Conservation (phyloP, 257 asterid species). For the Coffea eugenioides region DNA sequence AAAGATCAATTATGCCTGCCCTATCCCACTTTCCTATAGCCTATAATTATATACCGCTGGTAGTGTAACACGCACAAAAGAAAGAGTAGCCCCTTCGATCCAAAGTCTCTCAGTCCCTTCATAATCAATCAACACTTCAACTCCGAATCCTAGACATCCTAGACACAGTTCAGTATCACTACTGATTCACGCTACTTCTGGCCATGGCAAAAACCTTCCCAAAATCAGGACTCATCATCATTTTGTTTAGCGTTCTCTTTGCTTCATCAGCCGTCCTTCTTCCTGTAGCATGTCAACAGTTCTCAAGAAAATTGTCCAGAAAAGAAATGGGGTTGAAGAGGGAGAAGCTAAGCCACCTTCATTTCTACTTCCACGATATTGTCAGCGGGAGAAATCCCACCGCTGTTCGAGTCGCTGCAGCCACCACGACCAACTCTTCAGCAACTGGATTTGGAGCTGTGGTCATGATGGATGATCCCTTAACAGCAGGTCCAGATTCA, state of each 20-base stretch:
- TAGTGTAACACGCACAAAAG: too few relatives aligned
- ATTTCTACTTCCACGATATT: constrained; percentile 41
- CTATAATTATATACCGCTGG: too few relatives aligned
- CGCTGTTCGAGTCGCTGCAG: constrained; percentile 31
- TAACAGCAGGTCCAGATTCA: constrained; percentile 26
- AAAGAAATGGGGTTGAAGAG: constrained; percentile 15
- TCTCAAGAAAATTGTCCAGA: constrained; percentile 33
- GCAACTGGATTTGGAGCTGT: constrained; percentile 25
- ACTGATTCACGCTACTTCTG: too few relatives aligned
- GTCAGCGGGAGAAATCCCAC: constrained; percentile 34
- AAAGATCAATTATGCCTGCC: too few relatives aligned
- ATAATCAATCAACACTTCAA: too few relatives aligned
- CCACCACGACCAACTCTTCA: constrained; percentile 30
- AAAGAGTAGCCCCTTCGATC: too few relatives aligned
- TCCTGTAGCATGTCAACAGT: constrained; percentile 26
- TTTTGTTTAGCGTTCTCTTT: constrained; percentile 2
- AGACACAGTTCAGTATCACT: too few relatives aligned
- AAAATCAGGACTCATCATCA: neutral
- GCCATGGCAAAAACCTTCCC: neutral
- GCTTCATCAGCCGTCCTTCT: constrained; percentile 1
- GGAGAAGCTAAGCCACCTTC: constrained; percentile 43
- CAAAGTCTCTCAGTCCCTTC: too few relatives aligned
- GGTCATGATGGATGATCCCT: constrained; percentile 36
- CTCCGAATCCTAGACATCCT: too few relatives aligned
- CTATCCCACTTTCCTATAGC: too few relatives aligned